These are phyloP conservation scores for Rhizopus stolonifer DNA, from an alignment of 371 early-diverging fungal species.

Conservation along the genomic window DNA sequence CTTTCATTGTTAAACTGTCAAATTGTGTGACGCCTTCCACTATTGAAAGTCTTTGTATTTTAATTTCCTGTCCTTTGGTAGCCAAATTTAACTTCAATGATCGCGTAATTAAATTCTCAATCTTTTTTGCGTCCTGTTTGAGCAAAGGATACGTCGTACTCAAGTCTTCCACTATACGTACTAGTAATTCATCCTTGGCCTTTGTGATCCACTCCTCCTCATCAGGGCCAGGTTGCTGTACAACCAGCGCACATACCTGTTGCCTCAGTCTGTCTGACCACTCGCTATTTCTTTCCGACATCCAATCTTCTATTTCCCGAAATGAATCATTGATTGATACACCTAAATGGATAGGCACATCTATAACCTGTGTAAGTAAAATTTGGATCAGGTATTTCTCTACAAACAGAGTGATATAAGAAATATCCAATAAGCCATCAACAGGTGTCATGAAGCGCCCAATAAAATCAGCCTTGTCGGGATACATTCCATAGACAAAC, in stretches of 20 bases:
- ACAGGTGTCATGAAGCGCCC: constrained; percentile 13
- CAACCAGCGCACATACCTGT: constrained; percentile 36
- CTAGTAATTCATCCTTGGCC: constrained; percentile 24
- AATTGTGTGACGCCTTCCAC: constrained; percentile 32
- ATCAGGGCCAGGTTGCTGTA: constrained; percentile 33
- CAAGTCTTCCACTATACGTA: constrained; percentile 18
- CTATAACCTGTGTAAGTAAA: constrained; percentile 21
- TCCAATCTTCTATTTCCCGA: constrained; percentile 35
- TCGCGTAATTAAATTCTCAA: constrained; percentile 31
- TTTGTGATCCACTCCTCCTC: constrained; percentile 26
- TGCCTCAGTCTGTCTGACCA: constrained; percentile 44
- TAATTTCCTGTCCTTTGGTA: constrained; percentile 43
- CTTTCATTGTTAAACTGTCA: constrained; percentile 30
- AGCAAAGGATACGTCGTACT: constrained; percentile 28
- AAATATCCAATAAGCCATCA: constrained; percentile 26
- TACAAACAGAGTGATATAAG: constrained; percentile 39
- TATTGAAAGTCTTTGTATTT: constrained; percentile 27
- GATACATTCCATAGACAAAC: constrained; percentile 21
- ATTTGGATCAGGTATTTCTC: constrained; percentile 38
- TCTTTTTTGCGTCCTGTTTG: constrained; percentile 29
- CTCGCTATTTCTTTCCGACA: constrained; percentile 31
- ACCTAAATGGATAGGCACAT: constrained; percentile 43
- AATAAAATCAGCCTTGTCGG: constrained; percentile 11
- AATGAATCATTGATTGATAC: constrained; percentile 41
- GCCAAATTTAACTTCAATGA: constrained; percentile 37